phyloP scores from a whole-genome alignment of 805 yeast genomes.

The Teunomyces barrocoloradensis region DNA sequence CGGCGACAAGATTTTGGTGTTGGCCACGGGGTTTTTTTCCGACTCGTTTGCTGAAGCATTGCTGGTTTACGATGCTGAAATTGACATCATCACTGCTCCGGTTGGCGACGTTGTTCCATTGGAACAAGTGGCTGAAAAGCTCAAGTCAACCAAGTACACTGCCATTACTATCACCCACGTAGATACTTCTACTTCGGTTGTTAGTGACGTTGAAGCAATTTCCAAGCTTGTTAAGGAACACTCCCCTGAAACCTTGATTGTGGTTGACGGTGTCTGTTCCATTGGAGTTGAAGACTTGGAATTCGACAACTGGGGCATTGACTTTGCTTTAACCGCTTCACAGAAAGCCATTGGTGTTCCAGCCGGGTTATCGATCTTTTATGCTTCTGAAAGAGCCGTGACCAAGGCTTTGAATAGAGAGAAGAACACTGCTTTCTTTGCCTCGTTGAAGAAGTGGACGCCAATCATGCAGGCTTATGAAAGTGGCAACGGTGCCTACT shows the following conservation, averaged over 20 bases:
- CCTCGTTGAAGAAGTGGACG: constrained; percentile 78
- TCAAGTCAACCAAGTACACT: constrained; percentile 52
- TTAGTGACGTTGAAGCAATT: constrained; percentile 64
- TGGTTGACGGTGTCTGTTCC: constrained; percentile 95
- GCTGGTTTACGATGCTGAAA: constrained; percentile 68
- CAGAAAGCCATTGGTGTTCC: constrained; percentile 96
- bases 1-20: constrained; percentile 72
- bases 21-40: constrained; percentile 88
- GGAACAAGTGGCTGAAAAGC: constrained; percentile 51
- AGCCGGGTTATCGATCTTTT: constrained; percentile 80
- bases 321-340: constrained; percentile 85
- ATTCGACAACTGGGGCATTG: constrained; percentile 88
- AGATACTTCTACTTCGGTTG: constrained; percentile 95
- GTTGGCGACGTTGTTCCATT: constrained; percentile 70
- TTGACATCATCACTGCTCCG: constrained; percentile 68
- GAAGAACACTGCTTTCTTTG: constrained; percentile 56
- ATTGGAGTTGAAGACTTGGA: constrained; percentile 83
- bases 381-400: constrained; percentile 74
- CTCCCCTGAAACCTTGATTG: constrained; percentile 77
- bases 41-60: constrained; percentile 79
- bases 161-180: constrained; percentile 89
- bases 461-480: constrained; percentile 89
- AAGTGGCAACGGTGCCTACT: constrained; percentile 73
- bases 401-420: constrained; percentile 50
- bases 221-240: constrained; percentile 57